A percentile compares a stretch with the other conserved stretches of the same genome.
These are phyloP conservation scores for Xylariaceae sp. DNA, from an alignment of 2,329 filamentous ascomycete genomes.

Conservation along the genomic window DNA sequence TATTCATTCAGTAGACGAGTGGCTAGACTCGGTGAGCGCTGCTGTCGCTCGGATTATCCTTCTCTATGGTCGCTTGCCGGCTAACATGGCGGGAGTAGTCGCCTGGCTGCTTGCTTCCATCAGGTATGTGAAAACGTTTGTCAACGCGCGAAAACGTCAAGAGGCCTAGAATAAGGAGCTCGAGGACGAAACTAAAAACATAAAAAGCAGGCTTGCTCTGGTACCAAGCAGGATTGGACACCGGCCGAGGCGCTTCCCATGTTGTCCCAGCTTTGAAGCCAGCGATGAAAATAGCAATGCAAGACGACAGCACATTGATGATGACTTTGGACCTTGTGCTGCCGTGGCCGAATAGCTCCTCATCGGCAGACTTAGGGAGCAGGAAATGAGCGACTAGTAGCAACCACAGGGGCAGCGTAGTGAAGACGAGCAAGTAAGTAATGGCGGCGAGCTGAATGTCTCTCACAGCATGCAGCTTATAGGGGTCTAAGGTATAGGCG, in stretches of 20 bases:
- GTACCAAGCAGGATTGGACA: constrained; percentile 38
- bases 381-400: constrained; percentile 36
- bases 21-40: constrained; percentile 2
- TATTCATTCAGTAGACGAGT: no score
- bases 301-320: constrained; percentile 34
- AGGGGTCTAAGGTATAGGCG: constrained; percentile 35
- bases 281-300: constrained; percentile 32
- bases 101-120: constrained; percentile 35
- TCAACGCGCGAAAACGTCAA: constrained; percentile 34
- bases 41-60: constrained; percentile 15
- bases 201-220: constrained; percentile 44
- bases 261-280: constrained; percentile 38
- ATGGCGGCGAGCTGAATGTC: constrained; percentile 38
- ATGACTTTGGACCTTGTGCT: constrained; percentile 38
- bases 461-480: constrained; percentile 29
- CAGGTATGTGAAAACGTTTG: constrained; percentile 37
- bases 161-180: constrained; percentile 35
- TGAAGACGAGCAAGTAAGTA: constrained; percentile 39
- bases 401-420: constrained; percentile 36
- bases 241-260: constrained; percentile 34
- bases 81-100: constrained; percentile 32
- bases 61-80: constrained; percentile 15
- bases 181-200: constrained; percentile 43
- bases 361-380: constrained; percentile 34
- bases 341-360: constrained; percentile 43